These are phyloP conservation scores for Clonostachys chloroleuca DNA, from an alignment of 2,329 filamentous ascomycete genomes.

Conservation along the genomic window DNA sequence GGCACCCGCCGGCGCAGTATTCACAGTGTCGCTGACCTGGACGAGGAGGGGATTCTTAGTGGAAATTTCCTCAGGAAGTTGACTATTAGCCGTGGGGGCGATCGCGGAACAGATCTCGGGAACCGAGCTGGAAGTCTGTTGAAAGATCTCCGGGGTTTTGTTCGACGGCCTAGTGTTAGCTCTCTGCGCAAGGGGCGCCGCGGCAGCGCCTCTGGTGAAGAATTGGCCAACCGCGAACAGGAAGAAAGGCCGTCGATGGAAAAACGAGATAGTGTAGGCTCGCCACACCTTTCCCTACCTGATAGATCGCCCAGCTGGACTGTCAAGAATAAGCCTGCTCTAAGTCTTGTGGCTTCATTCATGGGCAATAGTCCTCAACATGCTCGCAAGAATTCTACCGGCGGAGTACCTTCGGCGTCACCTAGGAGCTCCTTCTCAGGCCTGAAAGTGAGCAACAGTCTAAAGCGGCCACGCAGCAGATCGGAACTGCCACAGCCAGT, in stretches of 20 bases:
- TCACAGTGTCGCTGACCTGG: conserved; percentile 53
- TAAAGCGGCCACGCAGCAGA: conserved; percentile 53
- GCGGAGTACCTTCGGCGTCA: conserved; percentile 33
- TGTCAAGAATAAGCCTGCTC: conserved; percentile 28
- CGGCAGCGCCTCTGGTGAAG: conserved; percentile 14
- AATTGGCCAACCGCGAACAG: conserved; percentile 7
- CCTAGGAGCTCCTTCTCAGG: conserved; percentile 7
- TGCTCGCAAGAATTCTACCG: conserved; percentile 56
- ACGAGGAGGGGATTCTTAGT: conserved; percentile 46
- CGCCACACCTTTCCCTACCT: conserved; percentile 41
- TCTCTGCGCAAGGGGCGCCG: conserved; percentile 39
- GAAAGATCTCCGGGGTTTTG: conserved; percentile 42
- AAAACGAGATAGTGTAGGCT: conserved; percentile 31
- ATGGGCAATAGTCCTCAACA: conserved; percentile 46
- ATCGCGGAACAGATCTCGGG: conserved; percentile 18
- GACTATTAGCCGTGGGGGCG: conserved; percentile 41
- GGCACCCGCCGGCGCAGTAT: conserved; percentile 64
- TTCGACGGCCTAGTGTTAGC: conserved; percentile 42
- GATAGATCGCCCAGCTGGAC: conserved; percentile 46
- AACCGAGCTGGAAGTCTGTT: conserved; percentile 43
- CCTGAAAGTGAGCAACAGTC: conserved; percentile 38
- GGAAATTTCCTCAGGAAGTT: conserved; percentile 61
- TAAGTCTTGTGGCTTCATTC: conserved; percentile 31
- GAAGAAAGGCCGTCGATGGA: conserved; percentile 18
- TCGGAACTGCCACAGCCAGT: conserved; percentile 42